Evolutionary conservation across 2,329 filamentous ascomycete species (phyloP).

Genomic region (Hysterium pulicare): DNA sequence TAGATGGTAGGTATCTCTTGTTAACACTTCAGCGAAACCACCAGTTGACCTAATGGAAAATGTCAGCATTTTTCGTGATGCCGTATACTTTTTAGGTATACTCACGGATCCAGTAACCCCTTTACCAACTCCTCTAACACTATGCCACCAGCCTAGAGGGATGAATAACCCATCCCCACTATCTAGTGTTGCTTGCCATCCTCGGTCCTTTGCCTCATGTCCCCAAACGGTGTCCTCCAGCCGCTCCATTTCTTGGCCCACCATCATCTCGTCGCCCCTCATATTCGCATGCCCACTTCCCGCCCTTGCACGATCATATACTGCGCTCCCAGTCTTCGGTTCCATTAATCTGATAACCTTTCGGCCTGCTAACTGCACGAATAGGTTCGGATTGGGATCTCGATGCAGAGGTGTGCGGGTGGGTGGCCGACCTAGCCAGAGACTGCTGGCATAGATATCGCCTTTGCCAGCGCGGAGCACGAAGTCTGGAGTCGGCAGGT

Average conservation of each 20-base stretch:
- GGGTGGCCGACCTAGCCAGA: constrained; percentile 84
- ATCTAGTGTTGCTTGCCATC: constrained; percentile 47
- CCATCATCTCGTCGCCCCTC: constrained; percentile 88
- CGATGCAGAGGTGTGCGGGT: constrained; percentile 89
- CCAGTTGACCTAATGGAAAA: constrained; percentile 62
- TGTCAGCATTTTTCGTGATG: constrained; percentile 17
- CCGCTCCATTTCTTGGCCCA: constrained; percentile 64
- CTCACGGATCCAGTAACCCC: constrained; percentile 57
- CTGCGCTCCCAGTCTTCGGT: constrained; percentile 58
- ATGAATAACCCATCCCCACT: constrained; percentile 74
- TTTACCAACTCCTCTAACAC: constrained; percentile 62
- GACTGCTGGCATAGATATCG: constrained; percentile 80
- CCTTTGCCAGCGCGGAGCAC: constrained; percentile 65
- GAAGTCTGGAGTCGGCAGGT: constrained; percentile 66
- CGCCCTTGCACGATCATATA: constrained; percentile 62
- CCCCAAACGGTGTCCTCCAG: constrained; percentile 72
- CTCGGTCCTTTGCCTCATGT: constrained; percentile 13
- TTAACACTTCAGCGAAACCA: constrained; percentile 68
- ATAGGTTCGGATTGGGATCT: constrained; percentile 92
- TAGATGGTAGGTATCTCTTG: no score
- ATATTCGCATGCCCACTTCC: constrained; percentile 49
- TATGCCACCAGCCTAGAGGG: constrained; percentile 84
- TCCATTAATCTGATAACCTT: constrained; percentile 72
- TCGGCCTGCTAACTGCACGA: constrained; percentile 72
- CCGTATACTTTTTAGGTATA: constrained; percentile 11